Base-by-base conservation (phyloP, 2,329 filamentous ascomycete species). In the Cercospora sp. region DNA sequence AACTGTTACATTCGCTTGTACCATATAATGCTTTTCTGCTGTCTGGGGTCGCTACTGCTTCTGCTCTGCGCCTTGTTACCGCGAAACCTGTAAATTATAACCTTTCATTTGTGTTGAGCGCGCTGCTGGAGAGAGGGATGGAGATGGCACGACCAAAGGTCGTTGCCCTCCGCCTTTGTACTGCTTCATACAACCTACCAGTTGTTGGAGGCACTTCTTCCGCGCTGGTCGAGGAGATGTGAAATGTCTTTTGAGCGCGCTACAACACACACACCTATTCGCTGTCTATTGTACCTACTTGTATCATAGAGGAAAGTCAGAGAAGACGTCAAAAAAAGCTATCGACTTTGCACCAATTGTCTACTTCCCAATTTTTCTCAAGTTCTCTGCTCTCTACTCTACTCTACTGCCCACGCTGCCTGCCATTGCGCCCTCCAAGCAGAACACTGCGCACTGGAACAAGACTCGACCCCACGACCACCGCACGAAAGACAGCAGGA, bases 21-120 rank as follows among this genome's bases (percentile, higher is more conserved):
- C 63, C 55, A 60, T 49, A 61, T 65, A 61, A 65, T 65, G 57
- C 34, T 34, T 60, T 65, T 51, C 63, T 37, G 24, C 55, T 49
- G 45, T 49, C 18, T 12, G 45, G 45, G 18, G n/a, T 53, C 43
- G 30, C 12, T 13, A 60, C 37, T 65, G 24, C 53, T 65, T 45
- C 30, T 9, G 34, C 43, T 28, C 51, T 64, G 30, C 32, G 40
- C 62, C 55, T 59, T 40, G 34, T 34, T 26, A 30, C 24, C 24
- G 53, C 24, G 53, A 57, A 57, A 30, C 53, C 28, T 57, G 53
- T 57, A 57, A 28, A 57, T 30, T 57, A 61, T 61, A 26, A 24
- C 21, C 59, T 61, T 18, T 43, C 24, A 28, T 61, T 26, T 30
- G 40, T 60, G 55, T 45, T 65, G 55, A 12, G 53, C 24, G 12